Evolutionary conservation across 2,329 filamentous ascomycete species (phyloP).

Genomic region (Hirsutella rhossiliensis): DNA sequence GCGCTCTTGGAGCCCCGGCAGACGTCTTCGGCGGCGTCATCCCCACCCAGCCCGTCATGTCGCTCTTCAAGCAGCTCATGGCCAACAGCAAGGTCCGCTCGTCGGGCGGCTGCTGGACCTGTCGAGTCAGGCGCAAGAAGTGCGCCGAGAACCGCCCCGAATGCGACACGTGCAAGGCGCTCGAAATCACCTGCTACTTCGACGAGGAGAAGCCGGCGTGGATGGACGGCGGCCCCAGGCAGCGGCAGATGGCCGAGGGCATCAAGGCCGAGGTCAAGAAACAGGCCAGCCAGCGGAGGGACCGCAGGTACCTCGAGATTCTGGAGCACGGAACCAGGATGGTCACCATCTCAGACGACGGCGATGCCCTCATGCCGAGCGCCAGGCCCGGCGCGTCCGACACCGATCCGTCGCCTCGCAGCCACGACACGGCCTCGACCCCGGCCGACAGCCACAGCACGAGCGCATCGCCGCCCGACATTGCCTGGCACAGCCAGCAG

Average conservation of each 20-base stretch:
- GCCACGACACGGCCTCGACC: slow-evolving; percentile 12
- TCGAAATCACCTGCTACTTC: slow-evolving; percentile 47
- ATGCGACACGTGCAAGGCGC: slow-evolving; percentile 36
- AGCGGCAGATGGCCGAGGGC: slow-evolving; percentile 37
- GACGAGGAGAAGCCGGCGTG: slow-evolving; percentile 39
- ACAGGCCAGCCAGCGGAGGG: slow-evolving; percentile 35
- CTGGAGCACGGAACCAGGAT: slow-evolving; percentile 21
- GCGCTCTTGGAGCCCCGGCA: too few relatives aligned
- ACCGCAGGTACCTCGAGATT: slow-evolving; percentile 34
- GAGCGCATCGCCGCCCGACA: slow-evolving; percentile 17
- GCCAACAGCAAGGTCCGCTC: slow-evolving; percentile 20
- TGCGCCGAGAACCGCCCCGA: slow-evolving; percentile 42
- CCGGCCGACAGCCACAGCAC: slow-evolving; percentile 18
- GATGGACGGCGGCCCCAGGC: slow-evolving; percentile 40
- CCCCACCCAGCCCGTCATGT: slow-evolving; percentile 7
- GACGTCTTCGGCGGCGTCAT: too few relatives aligned
- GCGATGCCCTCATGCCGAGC: slow-evolving; percentile 1
- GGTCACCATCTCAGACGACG: slow-evolving; percentile 10
- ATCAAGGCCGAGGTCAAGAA: slow-evolving; percentile 47
- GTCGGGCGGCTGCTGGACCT: slow-evolving; percentile 46
- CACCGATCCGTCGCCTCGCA: slow-evolving; percentile 12
- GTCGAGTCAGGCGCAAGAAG: slow-evolving; percentile 48
- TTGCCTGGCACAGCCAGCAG: slow-evolving; percentile 19
- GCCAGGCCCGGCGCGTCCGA: slow-evolving; percentile 13
- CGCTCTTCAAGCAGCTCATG: slow-evolving; percentile 10